phyloP scores from a whole-genome alignment of 1,284 basidiomycete species.

The Ganoderma sinense region DNA sequence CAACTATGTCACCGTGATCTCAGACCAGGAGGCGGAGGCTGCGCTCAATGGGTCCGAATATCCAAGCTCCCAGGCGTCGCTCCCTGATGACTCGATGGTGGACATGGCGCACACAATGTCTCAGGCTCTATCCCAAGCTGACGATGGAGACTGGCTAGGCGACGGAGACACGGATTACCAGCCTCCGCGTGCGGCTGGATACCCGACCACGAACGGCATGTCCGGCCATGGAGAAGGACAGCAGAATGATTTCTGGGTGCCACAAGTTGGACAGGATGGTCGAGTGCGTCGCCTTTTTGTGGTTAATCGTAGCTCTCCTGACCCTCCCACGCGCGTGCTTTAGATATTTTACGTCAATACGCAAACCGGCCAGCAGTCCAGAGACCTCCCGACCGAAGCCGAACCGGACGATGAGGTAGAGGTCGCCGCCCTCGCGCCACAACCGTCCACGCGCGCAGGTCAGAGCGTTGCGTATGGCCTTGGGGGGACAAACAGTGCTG shows the following conservation, averaged over 20 bases:
- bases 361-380: slow-evolving; percentile 86
- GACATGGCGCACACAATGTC: slow-evolving; percentile 61
- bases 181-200: slow-evolving; percentile 15
- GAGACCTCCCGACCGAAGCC: slow-evolving; percentile 82
- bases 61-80: slow-evolving; percentile 32
- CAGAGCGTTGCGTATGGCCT: slow-evolving; percentile 60
- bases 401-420: slow-evolving; percentile 69
- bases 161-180: slow-evolving; percentile 32
- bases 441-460: slow-evolving; percentile 61
- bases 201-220: slow-evolving; percentile 23
- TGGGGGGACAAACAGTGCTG: slow-evolving; percentile 29
- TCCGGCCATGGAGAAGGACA: slow-evolving; percentile 39
- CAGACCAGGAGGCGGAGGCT: slow-evolving; percentile 81
- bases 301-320: neutral
- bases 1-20: slow-evolving; percentile 88
- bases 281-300: slow-evolving; percentile 58
- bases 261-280: slow-evolving; percentile 51
- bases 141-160: slow-evolving; percentile 41
- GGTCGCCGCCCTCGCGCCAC: slow-evolving; percentile 63
- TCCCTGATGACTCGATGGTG: slow-evolving; percentile 46
- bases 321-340: slow-evolving; percentile 5
- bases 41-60: slow-evolving; percentile 62
- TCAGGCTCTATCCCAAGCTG: slow-evolving; percentile 46
- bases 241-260: slow-evolving; percentile 38
- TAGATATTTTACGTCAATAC: slow-evolving; percentile 96